Base-by-base conservation (phyloP, 2,329 filamentous ascomycete genomes). In the Aspergillus niger region DNA sequence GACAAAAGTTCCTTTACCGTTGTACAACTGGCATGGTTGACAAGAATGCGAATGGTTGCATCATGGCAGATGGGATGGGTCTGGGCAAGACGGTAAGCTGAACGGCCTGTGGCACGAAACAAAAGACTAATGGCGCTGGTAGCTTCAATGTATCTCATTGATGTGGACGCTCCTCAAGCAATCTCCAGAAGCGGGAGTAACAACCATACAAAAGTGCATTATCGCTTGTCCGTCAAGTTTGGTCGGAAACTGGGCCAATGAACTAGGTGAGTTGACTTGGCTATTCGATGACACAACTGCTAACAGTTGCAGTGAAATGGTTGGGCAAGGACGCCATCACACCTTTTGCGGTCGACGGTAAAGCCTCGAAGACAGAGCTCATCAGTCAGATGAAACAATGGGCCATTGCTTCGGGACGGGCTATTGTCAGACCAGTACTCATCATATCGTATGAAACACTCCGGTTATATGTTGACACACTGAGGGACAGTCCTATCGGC, bases 21-120 rank as follows among this genome's bases (percentile, higher is more conserved):
- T 96, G 92, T 71, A 92, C 95, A 5, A 98, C 94, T 1, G 95
- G 95, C n/a, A 85, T 98, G 83, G 91, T 98, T 58, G 95, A 98
- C 69, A 85, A 90, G 39, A 94, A 94, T 69, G 95, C 95, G 52
- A 91, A 97, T 75, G 95, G 95, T 2, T 99, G 95, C 77, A 99
- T 99, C 74, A 99, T 99, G 95, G 95, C 95, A 56, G 95, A 99
- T 74, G 95, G 97, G 74, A 99, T 99, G 95, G 95, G 95, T 68
- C 81, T 99, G 30, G 95, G 95, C 59, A 99, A 99, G 80, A 99
- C 95, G 17, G 80, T 82, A 76, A 58, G 72, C 51, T 49, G 15
- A 22, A 15, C 28, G 11, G 4, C 39, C 24, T 36, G 17, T 15
- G n/a, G 53, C 39, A 28, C 13, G 13, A 39, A 13, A 13, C 39